These are phyloP conservation scores for Aristolochia fimbriata DNA, from an alignment of 164 flowering plant genomes.

Conservation along the genomic window DNA sequence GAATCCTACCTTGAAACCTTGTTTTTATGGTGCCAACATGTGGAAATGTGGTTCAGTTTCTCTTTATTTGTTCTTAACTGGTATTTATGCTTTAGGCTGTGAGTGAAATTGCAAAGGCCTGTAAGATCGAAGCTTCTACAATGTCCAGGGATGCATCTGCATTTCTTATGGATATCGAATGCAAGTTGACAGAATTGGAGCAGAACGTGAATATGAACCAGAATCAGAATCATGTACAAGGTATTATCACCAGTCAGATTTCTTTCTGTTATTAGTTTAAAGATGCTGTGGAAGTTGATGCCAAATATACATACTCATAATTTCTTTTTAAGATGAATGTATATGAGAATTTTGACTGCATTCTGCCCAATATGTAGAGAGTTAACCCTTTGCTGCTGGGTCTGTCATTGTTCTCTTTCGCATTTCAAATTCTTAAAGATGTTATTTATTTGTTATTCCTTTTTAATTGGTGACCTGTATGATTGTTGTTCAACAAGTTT, in stretches of 20 bases:
- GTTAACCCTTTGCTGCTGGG: too few relatives aligned
- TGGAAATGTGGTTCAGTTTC: too few relatives aligned
- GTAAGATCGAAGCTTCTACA: neutral
- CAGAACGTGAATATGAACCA: neutral
- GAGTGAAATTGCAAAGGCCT: conserved; percentile 1
- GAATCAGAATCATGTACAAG: neutral
- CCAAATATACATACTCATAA: neutral
- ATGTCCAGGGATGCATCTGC: neutral
- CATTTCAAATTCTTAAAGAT: neutral
- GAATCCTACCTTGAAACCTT: too few relatives aligned
- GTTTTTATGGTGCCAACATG: too few relatives aligned
- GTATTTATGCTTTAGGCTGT: neutral
- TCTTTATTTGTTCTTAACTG: neutral
- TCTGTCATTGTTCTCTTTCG: neutral
- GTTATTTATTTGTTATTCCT: neutral
- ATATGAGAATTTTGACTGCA: neutral
- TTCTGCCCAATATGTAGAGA: neutral
- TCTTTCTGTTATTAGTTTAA: neutral
- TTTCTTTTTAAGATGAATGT: neutral
- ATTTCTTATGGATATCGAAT: neutral
- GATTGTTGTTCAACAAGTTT: neutral
- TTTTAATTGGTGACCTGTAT: neutral
- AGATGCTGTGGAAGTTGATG: neutral
- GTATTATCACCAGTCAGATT: neutral
- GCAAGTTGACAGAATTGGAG: neutral